Evolutionary conservation across 139 green algal genomes (phyloP).

Genomic region (Microglena sp.): DNA sequence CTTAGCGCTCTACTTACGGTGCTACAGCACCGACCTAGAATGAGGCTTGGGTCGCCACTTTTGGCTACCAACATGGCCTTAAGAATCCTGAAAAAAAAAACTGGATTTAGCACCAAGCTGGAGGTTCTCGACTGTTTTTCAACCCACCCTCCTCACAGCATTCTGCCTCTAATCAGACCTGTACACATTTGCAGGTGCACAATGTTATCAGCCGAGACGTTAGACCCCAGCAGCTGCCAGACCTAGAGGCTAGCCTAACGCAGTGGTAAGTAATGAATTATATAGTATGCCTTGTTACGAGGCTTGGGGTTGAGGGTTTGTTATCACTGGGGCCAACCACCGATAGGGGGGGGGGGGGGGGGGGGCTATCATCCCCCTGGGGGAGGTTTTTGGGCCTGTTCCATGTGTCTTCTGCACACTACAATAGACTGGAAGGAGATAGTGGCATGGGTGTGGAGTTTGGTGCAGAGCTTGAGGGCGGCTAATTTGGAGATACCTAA

Average conservation of each 20-base stretch:
- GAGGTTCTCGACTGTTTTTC: background rate
- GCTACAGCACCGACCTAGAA: background rate
- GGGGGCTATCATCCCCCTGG: too few relatives aligned
- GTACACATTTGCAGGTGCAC: constrained; percentile 35
- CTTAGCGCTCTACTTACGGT: background rate
- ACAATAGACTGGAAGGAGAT: too few relatives aligned
- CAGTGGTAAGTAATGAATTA: constrained; percentile 36
- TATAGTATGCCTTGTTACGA: too few relatives aligned
- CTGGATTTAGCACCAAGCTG: background rate
- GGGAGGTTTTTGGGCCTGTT: too few relatives aligned
- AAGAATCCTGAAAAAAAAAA: background rate
- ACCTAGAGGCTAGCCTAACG: constrained; percentile 31
- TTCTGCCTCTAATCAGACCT: background rate
- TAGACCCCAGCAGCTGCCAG: constrained; percentile 29
- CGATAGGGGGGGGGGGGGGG: too few relatives aligned
- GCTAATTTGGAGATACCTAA: too few relatives aligned
- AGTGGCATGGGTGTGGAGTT: too few relatives aligned
- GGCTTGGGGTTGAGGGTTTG: too few relatives aligned
- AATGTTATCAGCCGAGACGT: constrained; percentile 50
- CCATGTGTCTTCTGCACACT: too few relatives aligned
- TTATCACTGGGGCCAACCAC: too few relatives aligned
- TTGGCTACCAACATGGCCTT: background rate
- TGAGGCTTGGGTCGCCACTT: background rate
- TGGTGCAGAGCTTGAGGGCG: too few relatives aligned
- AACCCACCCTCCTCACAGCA: background rate